Evolutionary conservation across 176 grass and related monocot species (phyloP), one percentile per base, ranked within the genome.

Genomic region (barley (Hordeum vulgare)): DNA sequence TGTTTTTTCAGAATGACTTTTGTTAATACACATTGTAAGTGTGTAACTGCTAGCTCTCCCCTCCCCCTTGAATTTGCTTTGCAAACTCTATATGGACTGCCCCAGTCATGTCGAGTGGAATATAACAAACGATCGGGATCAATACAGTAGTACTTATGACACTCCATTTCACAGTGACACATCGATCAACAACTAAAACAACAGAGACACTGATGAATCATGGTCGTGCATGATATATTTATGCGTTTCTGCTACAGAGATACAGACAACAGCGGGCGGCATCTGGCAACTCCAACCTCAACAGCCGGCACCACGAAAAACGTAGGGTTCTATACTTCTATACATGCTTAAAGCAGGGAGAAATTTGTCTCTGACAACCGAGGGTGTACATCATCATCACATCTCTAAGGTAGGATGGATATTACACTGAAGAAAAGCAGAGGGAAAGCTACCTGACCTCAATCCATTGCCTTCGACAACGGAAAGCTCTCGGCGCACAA

Each of bases 401-500:
- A 74, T 83, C 67, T 85, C 87, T 82, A 90, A 77, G 64, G 71
- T 90, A 78, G 57, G 83, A 54, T 71, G 66, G 33, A 79, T 73
- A 80, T 83, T 83, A 88, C 80, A 90, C 49, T 74, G 41, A 79
- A 86, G 61, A 83, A 87, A 83, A 47, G 65, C 26, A 80, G 75
- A 51, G 35, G 76, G 51, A 67, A 86, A 77, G 42, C 86, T 89
- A 75, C 53, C 80, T 49, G 60, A 75, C 68, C 71, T 86, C 74
- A 35, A 85, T 86, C 90, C 87, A 82, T 87, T 90, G 87, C 89
- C 92, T 91, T 94, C 81, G 84, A 94, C 88, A 97, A 94, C 80
- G 78, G 92, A 86, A 92, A 88, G 59, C 90, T 75, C 75, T 89
- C 73, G 12, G 36, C 35, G 61, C 86, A 82, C 81, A 71, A 88